Evolutionary conservation across 441 rosid genomes (phyloP).

Genomic region (Theobroma grandiflorum): DNA sequence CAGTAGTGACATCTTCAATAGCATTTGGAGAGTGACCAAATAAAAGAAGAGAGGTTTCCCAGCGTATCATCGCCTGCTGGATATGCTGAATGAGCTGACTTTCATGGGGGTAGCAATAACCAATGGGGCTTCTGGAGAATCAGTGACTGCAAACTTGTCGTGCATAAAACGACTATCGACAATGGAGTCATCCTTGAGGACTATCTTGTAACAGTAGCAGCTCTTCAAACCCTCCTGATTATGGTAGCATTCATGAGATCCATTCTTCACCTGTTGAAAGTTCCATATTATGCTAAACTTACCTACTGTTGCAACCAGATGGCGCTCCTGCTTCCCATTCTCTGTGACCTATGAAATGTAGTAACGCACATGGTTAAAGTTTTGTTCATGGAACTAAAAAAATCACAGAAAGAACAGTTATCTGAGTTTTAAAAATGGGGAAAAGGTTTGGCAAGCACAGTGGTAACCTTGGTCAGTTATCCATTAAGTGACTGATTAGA

Average conservation of each 20-base stretch:
- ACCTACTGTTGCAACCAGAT: conserved; percentile 96
- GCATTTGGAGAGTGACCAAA: conserved; percentile 15
- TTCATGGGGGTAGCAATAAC: conserved; percentile 94
- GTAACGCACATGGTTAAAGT: conserved; percentile 17
- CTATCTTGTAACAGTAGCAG: conserved; percentile 97
- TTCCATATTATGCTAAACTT: conserved; percentile 98
- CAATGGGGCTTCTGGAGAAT: conserved; percentile 96
- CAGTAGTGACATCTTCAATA: background rate
- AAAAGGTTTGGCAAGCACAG: background rate
- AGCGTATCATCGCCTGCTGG: conserved; percentile 63
- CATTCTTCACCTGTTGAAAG: conserved; percentile 93
- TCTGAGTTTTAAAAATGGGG: background rate
- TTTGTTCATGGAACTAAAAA: background rate
- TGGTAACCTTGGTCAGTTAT: background rate
- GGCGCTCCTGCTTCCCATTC: conserved; percentile 96
- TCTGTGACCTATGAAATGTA: conserved; percentile 73
- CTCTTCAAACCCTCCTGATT: conserved; percentile 94
- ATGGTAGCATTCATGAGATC: conserved; percentile 87
- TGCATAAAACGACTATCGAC: conserved; percentile 99
- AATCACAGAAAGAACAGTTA: background rate
- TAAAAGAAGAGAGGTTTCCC: conserved; percentile 3
- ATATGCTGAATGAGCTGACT: conserved; percentile 98
- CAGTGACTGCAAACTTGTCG: conserved; percentile 87
- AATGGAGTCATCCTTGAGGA: conserved; percentile 88
- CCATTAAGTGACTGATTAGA: background rate